Conservation (phyloP, 805 yeast species). For the Lipomyces kockii region DNA sequence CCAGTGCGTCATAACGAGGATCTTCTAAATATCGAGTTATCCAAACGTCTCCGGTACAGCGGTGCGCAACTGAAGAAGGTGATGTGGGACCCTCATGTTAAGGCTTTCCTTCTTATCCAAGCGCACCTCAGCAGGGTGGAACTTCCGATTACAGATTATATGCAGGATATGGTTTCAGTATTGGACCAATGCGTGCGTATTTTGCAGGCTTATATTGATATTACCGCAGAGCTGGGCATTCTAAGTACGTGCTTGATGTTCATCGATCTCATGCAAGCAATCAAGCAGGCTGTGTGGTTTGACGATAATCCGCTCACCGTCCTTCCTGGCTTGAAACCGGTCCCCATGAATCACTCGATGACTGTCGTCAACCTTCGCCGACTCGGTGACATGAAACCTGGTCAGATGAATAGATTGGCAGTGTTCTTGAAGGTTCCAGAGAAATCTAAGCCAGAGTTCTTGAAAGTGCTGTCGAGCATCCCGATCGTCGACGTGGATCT, state of each 20-base stretch:
- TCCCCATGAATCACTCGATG: slow-evolving; percentile 12
- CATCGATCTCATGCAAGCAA: slow-evolving; percentile 75
- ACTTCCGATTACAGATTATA: slow-evolving; percentile 91
- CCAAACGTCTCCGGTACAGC: slow-evolving; percentile 69
- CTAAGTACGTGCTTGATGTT: slow-evolving; percentile 63
- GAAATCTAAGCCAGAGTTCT: slow-evolving; percentile 15
- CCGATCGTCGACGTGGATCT: slow-evolving; percentile 58
- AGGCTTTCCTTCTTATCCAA: slow-evolving; percentile 71
- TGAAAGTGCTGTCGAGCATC: slow-evolving; percentile 53
- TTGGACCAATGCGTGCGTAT: slow-evolving; percentile 94
- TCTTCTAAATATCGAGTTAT: slow-evolving; percentile 79
- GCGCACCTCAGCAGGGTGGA: slow-evolving; percentile 73
- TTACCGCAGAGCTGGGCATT: slow-evolving; percentile 81
- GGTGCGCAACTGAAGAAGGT: slow-evolving; percentile 49
- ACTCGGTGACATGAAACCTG: slow-evolving; percentile 18
- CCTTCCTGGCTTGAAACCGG: slow-evolving; percentile 54
- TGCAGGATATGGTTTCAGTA: slow-evolving; percentile 91
- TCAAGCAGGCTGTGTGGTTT: slow-evolving; percentile 88
- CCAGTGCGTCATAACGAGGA: slow-evolving; percentile 94
- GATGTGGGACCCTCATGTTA: slow-evolving; percentile 88
- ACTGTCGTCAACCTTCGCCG: slow-evolving; percentile 6
- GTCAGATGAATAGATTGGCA: slow-evolving; percentile 24
- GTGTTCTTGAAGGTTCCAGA: slow-evolving; percentile 21
- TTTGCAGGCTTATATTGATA: slow-evolving; percentile 89
- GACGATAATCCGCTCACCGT: slow-evolving; percentile 70